Percentiles rank a stretch among this genome's conserved stretches.
phyloP scores from a whole-genome alignment of 108 stramenopile genomes.

The Cyclotella baltica region DNA sequence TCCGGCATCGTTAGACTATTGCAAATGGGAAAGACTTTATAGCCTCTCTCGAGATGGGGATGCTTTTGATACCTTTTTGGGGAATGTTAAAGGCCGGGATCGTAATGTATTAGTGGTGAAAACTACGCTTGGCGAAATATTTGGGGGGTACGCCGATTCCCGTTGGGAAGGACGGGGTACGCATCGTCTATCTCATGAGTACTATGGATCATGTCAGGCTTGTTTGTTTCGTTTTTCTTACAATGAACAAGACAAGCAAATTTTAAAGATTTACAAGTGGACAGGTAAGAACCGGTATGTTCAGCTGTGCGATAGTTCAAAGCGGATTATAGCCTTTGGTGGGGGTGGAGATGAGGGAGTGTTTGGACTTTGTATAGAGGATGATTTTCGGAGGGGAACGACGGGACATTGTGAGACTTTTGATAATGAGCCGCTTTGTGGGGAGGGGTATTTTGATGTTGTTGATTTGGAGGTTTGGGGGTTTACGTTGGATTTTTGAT shows the following conservation, averaged over 20 bases:
- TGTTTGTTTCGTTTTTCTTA: conserved; percentile 59
- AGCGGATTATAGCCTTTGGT: conserved; percentile 82
- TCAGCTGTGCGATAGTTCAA: conserved; percentile 74
- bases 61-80: conserved; percentile 83
- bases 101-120: conserved; percentile 77
- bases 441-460: conserved; percentile 69
- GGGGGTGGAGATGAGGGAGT: conserved; percentile 88
- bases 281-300: conserved; percentile 87
- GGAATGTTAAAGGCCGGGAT: conserved; percentile 54
- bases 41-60: conserved; percentile 85
- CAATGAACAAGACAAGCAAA: conserved; percentile 6
- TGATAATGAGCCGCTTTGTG: conserved; percentile 83
- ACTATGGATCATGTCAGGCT: conserved; percentile 78
- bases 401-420: conserved; percentile 89
- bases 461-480: conserved; percentile 82
- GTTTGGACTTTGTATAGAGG: conserved; percentile 87
- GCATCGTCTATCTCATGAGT: conserved; percentile 44
- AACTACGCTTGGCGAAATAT: conserved; percentile 67
- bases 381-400: conserved; percentile 86
- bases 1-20: conserved; percentile 71
- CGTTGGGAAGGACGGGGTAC: conserved; percentile 64
- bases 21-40: conserved; percentile 84
- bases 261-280: conserved; percentile 73
- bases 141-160: conserved; percentile 87
- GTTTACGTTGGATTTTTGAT: conserved; percentile 57